These are phyloP conservation scores for Mucor velutinosus DNA, from an alignment of 371 early-diverging fungal species.

Conservation along the genomic window DNA sequence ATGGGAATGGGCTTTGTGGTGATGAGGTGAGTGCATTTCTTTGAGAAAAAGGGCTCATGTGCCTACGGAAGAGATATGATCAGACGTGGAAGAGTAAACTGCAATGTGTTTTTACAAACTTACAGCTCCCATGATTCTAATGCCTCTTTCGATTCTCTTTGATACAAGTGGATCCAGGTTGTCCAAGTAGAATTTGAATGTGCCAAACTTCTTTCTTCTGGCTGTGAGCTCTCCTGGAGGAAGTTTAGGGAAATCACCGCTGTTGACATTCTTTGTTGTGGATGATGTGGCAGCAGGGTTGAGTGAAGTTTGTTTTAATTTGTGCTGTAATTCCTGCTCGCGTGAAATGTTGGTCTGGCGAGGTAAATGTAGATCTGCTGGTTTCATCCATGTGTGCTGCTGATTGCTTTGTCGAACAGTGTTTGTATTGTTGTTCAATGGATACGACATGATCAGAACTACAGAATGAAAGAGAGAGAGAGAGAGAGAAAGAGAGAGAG, in stretches of 20 bases:
- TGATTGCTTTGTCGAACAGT: background rate
- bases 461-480: background rate
- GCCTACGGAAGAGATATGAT: conserved; percentile 11
- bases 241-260: background rate
- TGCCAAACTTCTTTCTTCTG: conserved; percentile 7
- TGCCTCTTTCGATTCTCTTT: conserved; percentile 28
- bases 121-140: conserved; percentile 40
- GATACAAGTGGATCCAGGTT: conserved; percentile 27
- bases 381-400: background rate
- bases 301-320: background rate
- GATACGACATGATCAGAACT: background rate
- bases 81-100: background rate
- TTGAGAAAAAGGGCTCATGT: conserved; percentile 47
- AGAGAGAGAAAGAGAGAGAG: background rate
- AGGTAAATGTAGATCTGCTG: background rate
- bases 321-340: background rate
- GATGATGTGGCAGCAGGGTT: background rate
- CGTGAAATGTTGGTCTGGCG: background rate
- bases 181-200: conserved; percentile 39
- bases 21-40: conserved; percentile 48
- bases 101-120: conserved; percentile 3
- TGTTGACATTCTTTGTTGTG: background rate
- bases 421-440: background rate
- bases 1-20: conserved; percentile 31
- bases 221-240: background rate